Evolutionary conservation across 1,284 basidiomycete species (phyloP), one percentile per base, ranked within the genome.

Genomic region (Malassezia yamatoensis): DNA sequence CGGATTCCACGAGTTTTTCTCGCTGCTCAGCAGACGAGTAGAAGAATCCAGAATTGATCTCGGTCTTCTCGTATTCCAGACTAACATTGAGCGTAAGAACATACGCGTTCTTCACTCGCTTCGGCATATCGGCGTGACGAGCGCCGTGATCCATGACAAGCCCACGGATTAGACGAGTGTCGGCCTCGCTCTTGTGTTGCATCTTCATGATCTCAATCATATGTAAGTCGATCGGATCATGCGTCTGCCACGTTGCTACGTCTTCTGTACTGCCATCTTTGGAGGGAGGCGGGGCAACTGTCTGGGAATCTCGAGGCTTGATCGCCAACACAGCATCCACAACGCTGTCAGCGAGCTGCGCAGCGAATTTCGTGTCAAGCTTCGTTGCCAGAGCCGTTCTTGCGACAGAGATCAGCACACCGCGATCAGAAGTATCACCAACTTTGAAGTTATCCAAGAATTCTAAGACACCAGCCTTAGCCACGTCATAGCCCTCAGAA

Each of bases 171-270:
- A 99, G 83, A 76, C 94, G 87, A n/a, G 94, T 98, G 78, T 99
- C 94, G 42, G 89, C 90, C 58, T 94, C 90, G 50, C 87, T 91
- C 72, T 90, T 86, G 79, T 99, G 94, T 77, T 96, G 93, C 94
- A 99, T 99, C 81, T 98, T 98, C 93, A 98, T 98, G 68, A 98
- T 85, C 78, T 99, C 94, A 54, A 99, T 81, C 94, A 99, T 99
- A 79, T 98, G 93, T 61, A 99, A 79, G 79, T 99, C 94, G 74
- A 99, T 94, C 44, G 91, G 90, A 46, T 73, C 67, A 46, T 62
- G 65, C 49, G 66, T 61, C 58, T 66, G 55, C 70, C 71, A 72
- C 40, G 72, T 65, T 10, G 50, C 56, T 9, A 71, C 61, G n/a
- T 49, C 54, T 49, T 71, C 71, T 47, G 64, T 62, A 50, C 53